A percentile compares a stretch with the other conserved stretches of the same genome.
Conservation (phyloP, 2,329 filamentous ascomycete species). For the Aphanocladium album region DNA sequence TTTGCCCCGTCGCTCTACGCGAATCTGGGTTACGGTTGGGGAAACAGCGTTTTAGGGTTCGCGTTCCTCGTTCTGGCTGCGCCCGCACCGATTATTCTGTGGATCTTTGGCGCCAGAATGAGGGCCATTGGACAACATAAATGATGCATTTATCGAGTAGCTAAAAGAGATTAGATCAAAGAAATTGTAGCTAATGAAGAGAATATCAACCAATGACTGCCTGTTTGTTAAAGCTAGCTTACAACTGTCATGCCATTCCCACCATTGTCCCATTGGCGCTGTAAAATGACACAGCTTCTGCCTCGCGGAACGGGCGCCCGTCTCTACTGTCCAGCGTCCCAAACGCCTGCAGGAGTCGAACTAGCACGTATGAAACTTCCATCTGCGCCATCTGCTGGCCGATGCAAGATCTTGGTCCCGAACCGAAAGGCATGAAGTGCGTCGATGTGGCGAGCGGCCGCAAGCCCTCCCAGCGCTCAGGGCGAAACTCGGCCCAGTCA, state of each 20-base stretch:
- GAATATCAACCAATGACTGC: too few relatives aligned
- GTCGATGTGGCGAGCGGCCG: not conserved
- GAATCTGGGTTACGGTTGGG: conserved; percentile 19
- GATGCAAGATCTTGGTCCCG: conserved; percentile 11
- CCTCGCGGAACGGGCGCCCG: conserved; percentile 4
- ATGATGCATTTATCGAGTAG: not conserved
- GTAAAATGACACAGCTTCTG: conserved; percentile 9
- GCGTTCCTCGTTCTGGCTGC: conserved; percentile 3
- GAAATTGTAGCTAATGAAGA: not conserved
- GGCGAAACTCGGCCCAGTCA: conserved; percentile 9
- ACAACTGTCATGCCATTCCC: not conserved
- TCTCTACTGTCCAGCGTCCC: not conserved
- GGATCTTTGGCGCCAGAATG: conserved; percentile 7
- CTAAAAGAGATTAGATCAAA: not conserved
- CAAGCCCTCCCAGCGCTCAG: conserved; percentile 4
- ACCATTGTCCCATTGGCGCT: conserved; percentile 3
- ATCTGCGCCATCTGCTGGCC: conserved; percentile 10
- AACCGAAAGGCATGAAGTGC: conserved; percentile 11
- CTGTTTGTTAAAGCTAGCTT: too few relatives aligned
- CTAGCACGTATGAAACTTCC: conserved; percentile 9
- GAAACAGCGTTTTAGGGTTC: conserved; percentile 8
- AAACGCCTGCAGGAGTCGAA: conserved; percentile 7
- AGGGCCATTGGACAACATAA: conserved; percentile 4
- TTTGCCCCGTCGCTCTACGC: conserved; percentile 19
- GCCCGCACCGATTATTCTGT: conserved; percentile 4